These are phyloP conservation scores for Suillus brevipes DNA, from an alignment of 768 basidiomycete genomes.

Conservation along the genomic window DNA sequence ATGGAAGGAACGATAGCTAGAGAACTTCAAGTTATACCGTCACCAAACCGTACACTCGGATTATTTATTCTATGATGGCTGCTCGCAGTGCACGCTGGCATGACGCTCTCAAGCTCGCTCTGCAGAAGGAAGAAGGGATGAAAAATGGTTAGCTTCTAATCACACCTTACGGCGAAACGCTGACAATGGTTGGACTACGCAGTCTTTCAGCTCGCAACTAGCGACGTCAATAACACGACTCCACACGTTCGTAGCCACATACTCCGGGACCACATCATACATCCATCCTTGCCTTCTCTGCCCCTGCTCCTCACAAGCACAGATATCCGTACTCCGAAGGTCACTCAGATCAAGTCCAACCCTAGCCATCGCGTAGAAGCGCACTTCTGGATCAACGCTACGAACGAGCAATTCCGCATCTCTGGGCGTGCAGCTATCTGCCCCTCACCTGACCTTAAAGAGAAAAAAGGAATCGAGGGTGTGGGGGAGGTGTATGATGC, in stretches of 20 bases:
- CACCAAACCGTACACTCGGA: background rate
- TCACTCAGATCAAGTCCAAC: conserved; percentile 51
- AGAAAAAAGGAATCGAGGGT: conserved; percentile 17
- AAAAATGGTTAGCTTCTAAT: conserved; percentile 20
- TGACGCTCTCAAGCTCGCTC: conserved; percentile 41
- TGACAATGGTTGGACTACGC: background rate
- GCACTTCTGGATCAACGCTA: conserved; percentile 72
- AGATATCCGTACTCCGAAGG: conserved; percentile 73
- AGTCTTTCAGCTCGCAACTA: conserved; percentile 57
- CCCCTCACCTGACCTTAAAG: conserved; percentile 13
- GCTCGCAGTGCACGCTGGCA: conserved; percentile 47
- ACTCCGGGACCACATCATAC: conserved; percentile 58
- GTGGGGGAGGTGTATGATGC: conserved; percentile 30
- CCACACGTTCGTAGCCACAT: conserved; percentile 69
- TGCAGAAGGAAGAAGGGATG: conserved; percentile 40
- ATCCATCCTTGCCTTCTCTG: conserved; percentile 40
- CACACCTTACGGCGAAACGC: background rate
- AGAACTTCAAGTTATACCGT: background rate
- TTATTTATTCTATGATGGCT: conserved; percentile 10
- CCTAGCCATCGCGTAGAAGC: conserved; percentile 49
- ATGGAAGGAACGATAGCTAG: too few species aligned
- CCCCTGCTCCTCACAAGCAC: conserved; percentile 70
- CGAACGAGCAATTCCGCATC: conserved; percentile 75
- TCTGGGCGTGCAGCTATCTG: conserved; percentile 56
- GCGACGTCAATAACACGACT: conserved; percentile 23